phyloP scores from a whole-genome alignment of 305 asterid genomes.

The Fraxinus latifolia region DNA sequence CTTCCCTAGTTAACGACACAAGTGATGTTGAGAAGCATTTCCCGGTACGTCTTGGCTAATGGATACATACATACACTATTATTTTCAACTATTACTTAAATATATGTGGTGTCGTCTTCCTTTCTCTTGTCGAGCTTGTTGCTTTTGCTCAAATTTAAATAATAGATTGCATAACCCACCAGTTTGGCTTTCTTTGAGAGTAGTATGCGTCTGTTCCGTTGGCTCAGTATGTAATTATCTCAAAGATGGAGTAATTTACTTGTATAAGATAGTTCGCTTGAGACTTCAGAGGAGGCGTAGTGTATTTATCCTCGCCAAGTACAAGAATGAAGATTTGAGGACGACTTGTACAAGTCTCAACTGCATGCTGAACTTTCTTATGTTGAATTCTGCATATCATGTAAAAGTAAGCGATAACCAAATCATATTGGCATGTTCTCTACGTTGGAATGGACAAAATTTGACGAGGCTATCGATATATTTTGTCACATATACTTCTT shows the following conservation, averaged over 20 bases:
- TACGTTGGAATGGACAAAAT: neutral
- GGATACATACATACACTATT: neutral
- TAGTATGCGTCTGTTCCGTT: too few relatives aligned
- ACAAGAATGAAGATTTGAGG: neutral
- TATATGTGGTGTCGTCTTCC: neutral
- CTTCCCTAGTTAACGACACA: conserved; percentile 84
- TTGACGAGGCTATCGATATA: neutral
- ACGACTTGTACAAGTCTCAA: neutral
- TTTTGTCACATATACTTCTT: neutral
- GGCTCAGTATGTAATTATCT: too few relatives aligned
- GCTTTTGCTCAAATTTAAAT: neutral
- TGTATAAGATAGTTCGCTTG: neutral
- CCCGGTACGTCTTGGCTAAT: conserved; percentile 48
- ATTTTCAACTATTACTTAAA: too few relatives aligned
- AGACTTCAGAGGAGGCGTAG: neutral
- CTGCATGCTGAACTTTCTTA: neutral
- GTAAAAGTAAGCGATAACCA: neutral
- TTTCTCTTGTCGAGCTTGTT: neutral
- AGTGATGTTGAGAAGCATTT: conserved; percentile 91
- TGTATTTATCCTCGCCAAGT: neutral
- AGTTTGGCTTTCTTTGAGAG: too few relatives aligned
- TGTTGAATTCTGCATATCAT: neutral
- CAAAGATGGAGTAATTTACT: neutral
- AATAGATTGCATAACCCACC: neutral
- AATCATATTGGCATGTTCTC: neutral